Percentiles rank a stretch among this genome's conserved stretches.
These are phyloP conservation scores for Ambrosiella xylebori DNA, from an alignment of 2,329 filamentous ascomycete species.

Conservation along the genomic window DNA sequence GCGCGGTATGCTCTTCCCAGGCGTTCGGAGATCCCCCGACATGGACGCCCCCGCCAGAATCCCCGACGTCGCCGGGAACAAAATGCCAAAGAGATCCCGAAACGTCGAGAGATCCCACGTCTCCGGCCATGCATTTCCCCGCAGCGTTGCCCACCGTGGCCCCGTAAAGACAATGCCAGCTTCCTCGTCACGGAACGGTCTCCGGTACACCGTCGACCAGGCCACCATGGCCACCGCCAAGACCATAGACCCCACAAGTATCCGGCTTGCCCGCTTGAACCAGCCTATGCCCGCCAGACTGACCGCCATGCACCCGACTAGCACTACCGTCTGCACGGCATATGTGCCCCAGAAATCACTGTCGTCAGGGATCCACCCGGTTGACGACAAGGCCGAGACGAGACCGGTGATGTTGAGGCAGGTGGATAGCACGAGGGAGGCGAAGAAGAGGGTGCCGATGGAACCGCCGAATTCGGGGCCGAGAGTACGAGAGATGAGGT, in stretches of 20 bases:
- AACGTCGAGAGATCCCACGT: constrained; percentile 51
- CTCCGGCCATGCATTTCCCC: constrained; percentile 58
- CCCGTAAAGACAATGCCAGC: constrained; percentile 52
- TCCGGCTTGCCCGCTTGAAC: constrained; percentile 67
- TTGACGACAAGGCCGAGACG: constrained; percentile 52
- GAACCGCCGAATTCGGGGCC: constrained; percentile 81
- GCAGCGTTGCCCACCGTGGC: constrained; percentile 50
- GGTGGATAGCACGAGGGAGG: constrained; percentile 79
- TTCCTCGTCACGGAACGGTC: not conserved
- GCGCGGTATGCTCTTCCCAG: constrained; percentile 67
- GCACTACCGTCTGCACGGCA: constrained; percentile 52
- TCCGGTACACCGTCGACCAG: constrained; percentile 19
- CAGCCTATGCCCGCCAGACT: constrained; percentile 66
- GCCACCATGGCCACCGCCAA: constrained; percentile 68
- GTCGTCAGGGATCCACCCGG: constrained; percentile 31
- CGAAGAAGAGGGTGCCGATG: constrained; percentile 74
- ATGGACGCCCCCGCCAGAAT: constrained; percentile 65
- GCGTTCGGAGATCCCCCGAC: constrained; percentile 71
- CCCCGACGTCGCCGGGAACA: constrained; percentile 51
- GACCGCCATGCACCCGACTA: constrained; percentile 54
- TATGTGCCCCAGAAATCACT: constrained; percentile 61
- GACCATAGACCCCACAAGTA: constrained; percentile 51
- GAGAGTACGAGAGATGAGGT: constrained; percentile 68
- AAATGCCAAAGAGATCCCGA: constrained; percentile 67
- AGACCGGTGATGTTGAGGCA: constrained; percentile 77